A percentile compares a stretch with the other conserved stretches of the same genome.
Evolutionary conservation across 768 basidiomycete species (phyloP).

Genomic region (Chalciporus pseudorubinellus): DNA sequence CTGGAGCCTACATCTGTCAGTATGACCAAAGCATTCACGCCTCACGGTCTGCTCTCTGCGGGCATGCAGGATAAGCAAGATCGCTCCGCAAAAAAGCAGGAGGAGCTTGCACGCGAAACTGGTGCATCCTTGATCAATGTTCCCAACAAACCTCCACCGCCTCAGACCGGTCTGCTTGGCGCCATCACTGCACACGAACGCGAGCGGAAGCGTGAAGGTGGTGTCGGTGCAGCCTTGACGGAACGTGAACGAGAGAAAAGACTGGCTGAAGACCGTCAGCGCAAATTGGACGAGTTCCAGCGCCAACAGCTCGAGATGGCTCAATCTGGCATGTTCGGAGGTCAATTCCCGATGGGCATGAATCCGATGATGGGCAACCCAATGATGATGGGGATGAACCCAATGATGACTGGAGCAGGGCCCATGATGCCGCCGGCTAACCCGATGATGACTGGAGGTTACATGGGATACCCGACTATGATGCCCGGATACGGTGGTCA

Average conservation of each 20-base stretch:
- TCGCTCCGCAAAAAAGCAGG: slow-evolving; percentile 92
- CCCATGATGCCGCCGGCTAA: slow-evolving; percentile 49
- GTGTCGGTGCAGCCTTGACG: slow-evolving; percentile 90
- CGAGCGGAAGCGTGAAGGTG: slow-evolving; percentile 91
- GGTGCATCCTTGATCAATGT: slow-evolving; percentile 94
- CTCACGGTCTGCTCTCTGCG: slow-evolving; percentile 91
- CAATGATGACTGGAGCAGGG: slow-evolving; percentile 54
- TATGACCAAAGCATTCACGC: slow-evolving; percentile 92
- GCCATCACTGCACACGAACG: slow-evolving; percentile 95
- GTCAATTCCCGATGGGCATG: slow-evolving; percentile 41
- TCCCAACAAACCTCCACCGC: slow-evolving; percentile 91
- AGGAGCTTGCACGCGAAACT: slow-evolving; percentile 87
- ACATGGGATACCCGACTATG: slow-evolving; percentile 40
- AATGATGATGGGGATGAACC: slow-evolving; percentile 59
- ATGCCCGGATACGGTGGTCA: slow-evolving; percentile 53
- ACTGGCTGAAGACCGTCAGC: slow-evolving; percentile 86
- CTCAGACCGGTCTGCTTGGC: slow-evolving; percentile 92
- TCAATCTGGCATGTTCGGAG: slow-evolving; percentile 74
- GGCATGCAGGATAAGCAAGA: slow-evolving; percentile 96
- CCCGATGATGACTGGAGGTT: slow-evolving; percentile 54
- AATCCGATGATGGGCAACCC: slow-evolving; percentile 77
- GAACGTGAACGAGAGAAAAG: slow-evolving; percentile 94
- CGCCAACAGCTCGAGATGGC: slow-evolving; percentile 88
- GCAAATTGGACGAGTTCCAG: slow-evolving; percentile 89
- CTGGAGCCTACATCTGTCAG: slow-evolving; percentile 66